phyloP scores from a whole-genome alignment of 768 basidiomycete genomes.

The Flagelloscypha sp. region DNA sequence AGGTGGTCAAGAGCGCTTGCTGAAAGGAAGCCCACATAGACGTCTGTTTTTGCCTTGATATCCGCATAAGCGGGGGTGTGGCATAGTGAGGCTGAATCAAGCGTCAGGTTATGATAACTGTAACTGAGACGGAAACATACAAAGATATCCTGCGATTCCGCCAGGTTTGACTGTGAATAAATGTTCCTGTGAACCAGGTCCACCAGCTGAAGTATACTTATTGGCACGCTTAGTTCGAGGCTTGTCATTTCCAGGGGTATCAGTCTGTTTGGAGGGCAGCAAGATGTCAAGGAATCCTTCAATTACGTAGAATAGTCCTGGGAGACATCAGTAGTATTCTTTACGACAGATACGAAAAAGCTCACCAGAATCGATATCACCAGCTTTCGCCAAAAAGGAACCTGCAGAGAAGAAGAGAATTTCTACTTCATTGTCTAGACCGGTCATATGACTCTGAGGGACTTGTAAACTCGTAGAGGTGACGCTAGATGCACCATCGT shows the following conservation, averaged over 20 bases:
- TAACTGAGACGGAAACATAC: constrained; percentile 28
- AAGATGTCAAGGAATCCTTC: constrained; percentile 94
- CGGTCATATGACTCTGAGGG: constrained; percentile 56
- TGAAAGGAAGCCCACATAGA: constrained; percentile 95
- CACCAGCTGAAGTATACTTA: no score
- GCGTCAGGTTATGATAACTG: neutral
- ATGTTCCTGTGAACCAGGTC: constrained; percentile 60
- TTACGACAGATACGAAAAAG: constrained; percentile 7
- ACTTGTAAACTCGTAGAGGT: constrained; percentile 50
- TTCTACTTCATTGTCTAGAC: constrained; percentile 93
- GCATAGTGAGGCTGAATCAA: constrained; percentile 67
- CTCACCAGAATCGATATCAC: constrained; percentile 79
- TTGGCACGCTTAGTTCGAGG: constrained; percentile 12
- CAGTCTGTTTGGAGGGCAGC: constrained; percentile 43
- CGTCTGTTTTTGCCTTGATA: constrained; percentile 94
- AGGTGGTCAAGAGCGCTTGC: constrained; percentile 81
- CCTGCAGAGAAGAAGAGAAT: constrained; percentile 90
- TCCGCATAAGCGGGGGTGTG: constrained; percentile 93
- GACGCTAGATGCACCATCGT: constrained; percentile 61
- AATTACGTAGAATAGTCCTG: constrained; percentile 88
- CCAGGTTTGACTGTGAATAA: constrained; percentile 96
- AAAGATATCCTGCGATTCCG: constrained; percentile 94
- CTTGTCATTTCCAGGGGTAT: constrained; percentile 15
- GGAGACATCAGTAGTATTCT: constrained; percentile 1
- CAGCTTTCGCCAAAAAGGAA: constrained; percentile 76